Conservation (phyloP, 306 rosid genomes). For the Vigna unguiculata region DNA sequence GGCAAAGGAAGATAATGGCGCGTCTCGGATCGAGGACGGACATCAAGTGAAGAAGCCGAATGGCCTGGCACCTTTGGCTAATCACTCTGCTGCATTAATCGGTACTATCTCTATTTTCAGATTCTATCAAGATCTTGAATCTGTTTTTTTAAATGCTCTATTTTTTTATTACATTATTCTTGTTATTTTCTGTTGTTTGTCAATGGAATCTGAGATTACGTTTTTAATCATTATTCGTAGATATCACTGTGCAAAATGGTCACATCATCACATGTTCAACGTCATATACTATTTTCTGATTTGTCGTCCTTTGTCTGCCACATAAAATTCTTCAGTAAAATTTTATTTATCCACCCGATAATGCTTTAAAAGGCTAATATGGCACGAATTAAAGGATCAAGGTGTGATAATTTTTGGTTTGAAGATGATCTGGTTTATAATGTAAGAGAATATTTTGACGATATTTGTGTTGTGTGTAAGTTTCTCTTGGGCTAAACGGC, state of each 20-base stretch:
- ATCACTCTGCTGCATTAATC: conserved; percentile 44
- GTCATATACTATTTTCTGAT: background rate
- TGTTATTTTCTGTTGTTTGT: conserved; percentile 2
- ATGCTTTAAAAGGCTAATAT: background rate
- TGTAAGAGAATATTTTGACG: background rate
- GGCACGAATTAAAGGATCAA: background rate
- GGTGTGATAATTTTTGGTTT: background rate
- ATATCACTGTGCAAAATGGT: background rate
- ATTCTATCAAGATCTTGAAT: conserved; percentile 5
- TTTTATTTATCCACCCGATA: background rate
- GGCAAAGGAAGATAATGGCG: conserved; percentile 46
- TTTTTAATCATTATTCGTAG: background rate
- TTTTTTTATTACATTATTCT: background rate
- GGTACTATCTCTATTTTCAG: conserved; percentile 45
- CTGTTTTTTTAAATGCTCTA: conserved; percentile 5
- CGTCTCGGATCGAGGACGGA: conserved; percentile 25
- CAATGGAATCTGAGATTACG: background rate
- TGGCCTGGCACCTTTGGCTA: conserved; percentile 36
- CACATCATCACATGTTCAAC: background rate
- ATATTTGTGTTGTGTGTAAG: background rate
- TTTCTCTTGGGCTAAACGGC: conserved; percentile 14
- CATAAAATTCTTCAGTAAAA: background rate
- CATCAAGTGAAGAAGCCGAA: conserved; percentile 38
- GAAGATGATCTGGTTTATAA: background rate
- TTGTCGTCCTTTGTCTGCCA: background rate